Evolutionary conservation across 257 asterid species (phyloP).

Genomic region (Capsicum rhomboideum): DNA sequence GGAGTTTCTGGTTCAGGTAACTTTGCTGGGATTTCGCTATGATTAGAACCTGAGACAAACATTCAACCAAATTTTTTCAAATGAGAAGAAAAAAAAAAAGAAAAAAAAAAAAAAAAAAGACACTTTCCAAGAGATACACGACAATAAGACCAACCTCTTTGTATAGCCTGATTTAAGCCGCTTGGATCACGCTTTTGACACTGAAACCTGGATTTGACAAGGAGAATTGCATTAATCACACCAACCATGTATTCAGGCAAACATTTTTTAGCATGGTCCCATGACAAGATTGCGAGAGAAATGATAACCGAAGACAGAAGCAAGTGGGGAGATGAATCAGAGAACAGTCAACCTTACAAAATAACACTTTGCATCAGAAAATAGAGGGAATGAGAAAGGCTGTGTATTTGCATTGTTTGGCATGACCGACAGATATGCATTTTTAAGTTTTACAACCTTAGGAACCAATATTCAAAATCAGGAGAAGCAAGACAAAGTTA

Average conservation of each 20-base stretch:
- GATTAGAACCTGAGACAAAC: constrained; percentile 34
- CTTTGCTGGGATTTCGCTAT: constrained; percentile 24
- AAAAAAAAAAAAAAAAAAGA: neutral
- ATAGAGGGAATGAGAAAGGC: neutral
- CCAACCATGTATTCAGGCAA: neutral
- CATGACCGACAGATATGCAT: neutral
- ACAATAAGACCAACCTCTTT: constrained; percentile 32
- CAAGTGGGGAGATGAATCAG: neutral
- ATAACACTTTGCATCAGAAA: neutral
- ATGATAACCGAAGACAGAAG: neutral
- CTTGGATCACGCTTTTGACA: constrained; percentile 25
- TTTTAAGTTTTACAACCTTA: neutral
- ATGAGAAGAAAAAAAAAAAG: neutral
- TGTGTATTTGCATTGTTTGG: neutral
- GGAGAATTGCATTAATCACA: neutral
- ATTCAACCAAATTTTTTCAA: neutral
- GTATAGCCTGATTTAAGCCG: constrained; percentile 20
- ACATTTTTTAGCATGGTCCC: neutral
- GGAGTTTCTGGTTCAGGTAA: constrained; percentile 20
- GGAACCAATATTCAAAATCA: neutral
- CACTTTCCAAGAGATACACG: neutral
- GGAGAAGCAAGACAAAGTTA: neutral
- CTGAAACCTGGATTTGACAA: constrained; percentile 31
- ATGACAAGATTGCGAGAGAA: neutral
- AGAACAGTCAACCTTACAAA: neutral